Percentiles rank a stretch among this genome's conserved stretches.
These are phyloP conservation scores for Leptodontidium sp. DNA, from an alignment of 2,329 filamentous ascomycete genomes.

Conservation along the genomic window DNA sequence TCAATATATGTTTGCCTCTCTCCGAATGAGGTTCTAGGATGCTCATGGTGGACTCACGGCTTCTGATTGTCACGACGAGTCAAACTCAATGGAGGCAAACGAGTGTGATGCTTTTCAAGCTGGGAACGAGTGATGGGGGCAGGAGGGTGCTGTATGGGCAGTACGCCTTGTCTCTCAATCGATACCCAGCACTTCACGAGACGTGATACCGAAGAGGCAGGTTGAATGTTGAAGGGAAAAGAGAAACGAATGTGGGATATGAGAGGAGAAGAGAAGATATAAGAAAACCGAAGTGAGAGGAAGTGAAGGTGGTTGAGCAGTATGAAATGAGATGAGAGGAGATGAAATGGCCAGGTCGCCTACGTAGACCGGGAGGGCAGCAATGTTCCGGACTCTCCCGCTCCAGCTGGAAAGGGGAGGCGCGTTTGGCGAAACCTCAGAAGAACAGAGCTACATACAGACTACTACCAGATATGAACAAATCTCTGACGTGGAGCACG, in stretches of 20 bases:
- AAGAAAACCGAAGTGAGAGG: background rate
- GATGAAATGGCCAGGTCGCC: background rate
- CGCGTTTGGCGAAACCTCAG: slow-evolving; percentile 17
- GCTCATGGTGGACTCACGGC: background rate
- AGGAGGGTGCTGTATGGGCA: slow-evolving; percentile 14
- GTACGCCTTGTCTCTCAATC: slow-evolving; percentile 22
- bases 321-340: background rate
- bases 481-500: background rate
- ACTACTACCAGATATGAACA: background rate
- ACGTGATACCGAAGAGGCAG: slow-evolving; percentile 30
- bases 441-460: background rate
- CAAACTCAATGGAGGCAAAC: slow-evolving; percentile 11
- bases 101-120: slow-evolving; percentile 32
- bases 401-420: slow-evolving; percentile 26
- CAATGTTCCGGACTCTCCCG: slow-evolving; percentile 14
- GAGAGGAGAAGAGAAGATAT: slow-evolving; percentile 12
- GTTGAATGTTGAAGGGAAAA: slow-evolving; percentile 19
- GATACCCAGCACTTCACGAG: slow-evolving; percentile 32
- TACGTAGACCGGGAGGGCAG: background rate
- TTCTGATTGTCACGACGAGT: background rate
- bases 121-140: slow-evolving; percentile 31
- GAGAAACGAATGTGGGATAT: slow-evolving; percentile 19
- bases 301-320: background rate
- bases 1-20: slow-evolving; percentile 15
- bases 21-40: background rate